phyloP scores from a whole-genome alignment of 805 yeast species.

The Monosporozyma aerobia region DNA sequence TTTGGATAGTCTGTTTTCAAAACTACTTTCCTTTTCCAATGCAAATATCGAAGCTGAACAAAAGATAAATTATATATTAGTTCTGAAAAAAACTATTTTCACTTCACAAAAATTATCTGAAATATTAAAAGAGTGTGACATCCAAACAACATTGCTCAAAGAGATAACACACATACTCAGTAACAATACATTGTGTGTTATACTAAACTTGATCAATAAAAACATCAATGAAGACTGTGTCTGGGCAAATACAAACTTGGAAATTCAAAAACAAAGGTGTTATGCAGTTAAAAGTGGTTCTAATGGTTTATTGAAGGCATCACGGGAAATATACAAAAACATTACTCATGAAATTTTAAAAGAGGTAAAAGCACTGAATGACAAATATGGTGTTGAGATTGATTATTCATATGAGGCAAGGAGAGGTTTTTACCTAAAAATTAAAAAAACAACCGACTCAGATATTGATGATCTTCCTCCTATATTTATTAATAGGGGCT shows the following conservation, averaged over 20 bases:
- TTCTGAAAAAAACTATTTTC: slow-evolving; percentile 32
- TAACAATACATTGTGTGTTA: slow-evolving; percentile 16
- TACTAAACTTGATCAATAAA: slow-evolving; percentile 23
- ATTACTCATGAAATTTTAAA: slow-evolving; percentile 31
- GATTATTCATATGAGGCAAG: slow-evolving; percentile 30
- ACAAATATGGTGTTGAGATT: slow-evolving; percentile 18
- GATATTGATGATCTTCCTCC: slow-evolving; percentile 22
- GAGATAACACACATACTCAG: slow-evolving; percentile 27
- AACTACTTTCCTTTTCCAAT: slow-evolving; percentile 26
- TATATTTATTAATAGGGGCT: slow-evolving; percentile 28
- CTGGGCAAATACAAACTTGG: slow-evolving; percentile 34
- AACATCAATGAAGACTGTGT: slow-evolving; percentile 35
- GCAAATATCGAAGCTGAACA: slow-evolving; percentile 25
- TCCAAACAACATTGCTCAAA: slow-evolving; percentile 14
- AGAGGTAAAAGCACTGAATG: slow-evolving; percentile 20
- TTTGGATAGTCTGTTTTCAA: slow-evolving; percentile 34
- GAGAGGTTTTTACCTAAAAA: slow-evolving; percentile 33
- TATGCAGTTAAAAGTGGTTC: slow-evolving; percentile 37
- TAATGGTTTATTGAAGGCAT: slow-evolving; percentile 39
- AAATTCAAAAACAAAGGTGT: slow-evolving; percentile 36
- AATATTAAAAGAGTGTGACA: slow-evolving; percentile 8
- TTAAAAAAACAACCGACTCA: slow-evolving; percentile 16
- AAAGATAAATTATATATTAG: slow-evolving; percentile 34
- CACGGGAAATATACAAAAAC: slow-evolving; percentile 34
- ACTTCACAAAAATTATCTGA: slow-evolving; percentile 13